phyloP scores from a whole-genome alignment of 2,329 filamentous ascomycete species.

The Beauveria australis region DNA sequence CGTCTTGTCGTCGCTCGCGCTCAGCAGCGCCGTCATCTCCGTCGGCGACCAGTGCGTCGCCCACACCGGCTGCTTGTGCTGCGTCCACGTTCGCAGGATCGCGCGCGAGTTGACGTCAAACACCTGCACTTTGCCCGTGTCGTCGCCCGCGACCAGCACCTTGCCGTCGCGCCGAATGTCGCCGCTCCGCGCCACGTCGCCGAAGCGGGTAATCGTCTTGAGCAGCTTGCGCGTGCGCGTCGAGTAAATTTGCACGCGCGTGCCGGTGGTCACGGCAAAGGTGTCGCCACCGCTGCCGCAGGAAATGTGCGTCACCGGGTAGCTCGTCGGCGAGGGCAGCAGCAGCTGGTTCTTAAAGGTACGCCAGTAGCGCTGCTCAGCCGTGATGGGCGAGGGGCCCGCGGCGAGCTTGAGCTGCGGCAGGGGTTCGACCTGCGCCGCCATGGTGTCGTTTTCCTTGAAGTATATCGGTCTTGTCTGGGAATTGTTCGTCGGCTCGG shows the following conservation, averaged over 20 bases:
- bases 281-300: constrained; percentile 49
- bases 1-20: constrained; percentile 84
- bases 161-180: constrained; percentile 83
- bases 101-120: constrained; percentile 85
- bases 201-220: constrained; percentile 91
- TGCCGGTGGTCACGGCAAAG: constrained; percentile 92
- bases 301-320: constrained; percentile 84
- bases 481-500: background rate
- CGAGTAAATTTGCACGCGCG: constrained; percentile 88
- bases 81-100: constrained; percentile 90
- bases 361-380: constrained; percentile 94
- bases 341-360: constrained; percentile 87
- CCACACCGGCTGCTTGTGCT: constrained; percentile 93
- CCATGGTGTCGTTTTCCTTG: constrained; percentile 48
- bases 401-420: constrained; percentile 75
- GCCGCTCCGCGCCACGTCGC: constrained; percentile 81
- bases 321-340: constrained; percentile 83
- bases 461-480: background rate
- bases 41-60: constrained; percentile 82
- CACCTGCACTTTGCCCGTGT: constrained; percentile 85
- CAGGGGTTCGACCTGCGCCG: constrained; percentile 74
- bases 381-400: constrained; percentile 73
- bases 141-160: constrained; percentile 84
- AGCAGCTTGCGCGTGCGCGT: constrained; percentile 83
- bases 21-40: constrained; percentile 81